Base-by-base conservation (phyloP, 23 red algal genomes). In the Gracilaria caudata region DNA sequence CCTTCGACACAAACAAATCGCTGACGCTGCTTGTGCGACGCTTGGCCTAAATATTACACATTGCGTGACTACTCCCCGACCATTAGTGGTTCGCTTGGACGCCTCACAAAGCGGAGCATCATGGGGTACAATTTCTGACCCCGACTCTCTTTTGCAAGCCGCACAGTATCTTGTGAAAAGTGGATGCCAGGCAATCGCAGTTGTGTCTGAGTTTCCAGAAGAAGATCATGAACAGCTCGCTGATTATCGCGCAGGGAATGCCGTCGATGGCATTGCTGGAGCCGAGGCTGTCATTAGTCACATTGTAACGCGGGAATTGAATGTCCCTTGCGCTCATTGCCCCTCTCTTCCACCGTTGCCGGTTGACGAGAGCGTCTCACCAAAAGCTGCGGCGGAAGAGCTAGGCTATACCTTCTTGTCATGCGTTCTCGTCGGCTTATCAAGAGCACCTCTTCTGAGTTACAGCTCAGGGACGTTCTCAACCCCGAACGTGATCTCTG, bases 381-480 rank as follows among this genome's bases (percentile, higher is more conserved):
- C 97, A 40, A 99, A 95, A 64, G 87, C 93, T 19, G 97, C 97
- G 30, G 97, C 97, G 17, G 97, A 99, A 80, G 97, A 99, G 84
- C 92, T 99, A 26, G 97, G 97, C 30, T 95, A 95, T 71, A 99
- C 97, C 3, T 99, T 99, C 73, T 81, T 99, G 45, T 86, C 88
- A 2, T 94, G 97, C 71, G 97, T 99, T 14, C 86, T 99, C 20
- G 97, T 92, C 7, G 97, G 97, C 3, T 81, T 99, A 20, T 84
- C 87, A 14, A 61, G 85, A 58, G 97, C 97, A 51, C 97, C 97
- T 32, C 78, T 55, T 8, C 46, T 95, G 66, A 39, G 78, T 33
- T 55, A 59, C 32, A 40, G 21, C 21, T 8, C 20, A n/a, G 24
- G 5, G 30, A 77, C 32, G 14, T 2, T 8, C 12, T 43, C 43